phyloP scores from a whole-genome alignment of 768 basidiomycete species.

The Rhizopogon rudus region DNA sequence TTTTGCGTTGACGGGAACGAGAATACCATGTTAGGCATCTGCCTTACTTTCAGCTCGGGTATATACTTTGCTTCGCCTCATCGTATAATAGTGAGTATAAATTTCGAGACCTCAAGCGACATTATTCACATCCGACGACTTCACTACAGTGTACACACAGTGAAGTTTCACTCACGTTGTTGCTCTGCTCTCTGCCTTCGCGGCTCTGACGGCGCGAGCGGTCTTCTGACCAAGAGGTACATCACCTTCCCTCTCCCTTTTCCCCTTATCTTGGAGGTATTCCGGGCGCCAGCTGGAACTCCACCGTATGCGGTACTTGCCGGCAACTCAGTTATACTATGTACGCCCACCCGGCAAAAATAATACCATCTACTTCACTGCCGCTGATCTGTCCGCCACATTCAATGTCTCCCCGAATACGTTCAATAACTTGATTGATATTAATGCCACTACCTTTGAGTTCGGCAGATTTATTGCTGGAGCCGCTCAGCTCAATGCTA shows the following conservation, averaged over 20 bases:
- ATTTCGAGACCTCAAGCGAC: neutral
- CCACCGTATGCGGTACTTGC: conserved; percentile 3
- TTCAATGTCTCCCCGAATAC: neutral
- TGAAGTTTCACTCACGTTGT: conserved; percentile 1
- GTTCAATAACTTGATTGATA: neutral
- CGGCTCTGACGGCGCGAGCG: conserved; percentile 9
- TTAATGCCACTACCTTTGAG: neutral
- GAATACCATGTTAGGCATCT: too few species aligned
- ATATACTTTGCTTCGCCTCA: neutral
- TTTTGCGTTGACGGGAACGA: too few species aligned
- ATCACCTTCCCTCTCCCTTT: conserved; percentile 8
- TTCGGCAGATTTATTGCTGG: neutral
- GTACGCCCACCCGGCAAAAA: neutral
- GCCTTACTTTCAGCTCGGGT: too few species aligned
- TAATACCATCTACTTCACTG: neutral
- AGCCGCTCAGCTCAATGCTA: neutral
- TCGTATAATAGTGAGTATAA: neutral
- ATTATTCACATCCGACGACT: neutral
- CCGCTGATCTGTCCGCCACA: neutral
- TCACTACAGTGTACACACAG: conserved; percentile 1
- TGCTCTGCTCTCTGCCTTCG: conserved; percentile 4
- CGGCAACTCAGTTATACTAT: neutral
- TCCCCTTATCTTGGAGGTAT: conserved; percentile 3
- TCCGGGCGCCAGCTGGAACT: neutral
- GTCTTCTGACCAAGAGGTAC: conserved; percentile 10